Conservation (phyloP, 441 rosid species). For the Arabidopsis hybrid region DNA sequence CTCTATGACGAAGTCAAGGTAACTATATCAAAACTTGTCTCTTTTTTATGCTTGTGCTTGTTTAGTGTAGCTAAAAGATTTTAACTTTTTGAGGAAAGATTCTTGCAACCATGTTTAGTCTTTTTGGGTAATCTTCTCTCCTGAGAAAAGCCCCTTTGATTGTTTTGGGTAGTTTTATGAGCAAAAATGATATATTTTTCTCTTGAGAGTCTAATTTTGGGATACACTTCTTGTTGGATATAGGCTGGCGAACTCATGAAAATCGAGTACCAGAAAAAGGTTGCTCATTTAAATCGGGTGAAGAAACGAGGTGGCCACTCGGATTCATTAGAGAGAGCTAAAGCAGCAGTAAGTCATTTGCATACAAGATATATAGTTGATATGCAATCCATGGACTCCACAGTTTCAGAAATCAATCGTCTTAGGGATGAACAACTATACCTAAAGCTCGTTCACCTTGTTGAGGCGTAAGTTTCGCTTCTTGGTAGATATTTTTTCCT, state of each 20-base stretch:
- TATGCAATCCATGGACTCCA: constrained; percentile 98
- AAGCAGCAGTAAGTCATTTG: constrained; percentile 88
- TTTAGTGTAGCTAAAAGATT: neutral
- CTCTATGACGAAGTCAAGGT: constrained; percentile 98
- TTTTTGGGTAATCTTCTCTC: neutral
- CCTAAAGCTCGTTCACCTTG: constrained; percentile 81
- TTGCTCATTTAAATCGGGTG: constrained; percentile 67
- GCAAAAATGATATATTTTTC: constrained; percentile 1
- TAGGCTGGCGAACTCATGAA: constrained; percentile 94
- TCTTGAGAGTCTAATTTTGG: constrained; percentile 35
- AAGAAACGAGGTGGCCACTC: constrained; percentile 73
- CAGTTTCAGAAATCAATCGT: constrained; percentile 91
- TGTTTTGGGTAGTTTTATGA: constrained; percentile 5
- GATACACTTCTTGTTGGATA: constrained; percentile 44
- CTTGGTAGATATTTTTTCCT: neutral
- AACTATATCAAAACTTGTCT: constrained; percentile 8
- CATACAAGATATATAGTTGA: constrained; percentile 97
- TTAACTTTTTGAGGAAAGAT: neutral
- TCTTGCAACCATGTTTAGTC: constrained; percentile 24
- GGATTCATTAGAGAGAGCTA: constrained; percentile 83
- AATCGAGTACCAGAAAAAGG: constrained; percentile 85
- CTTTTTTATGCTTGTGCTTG: constrained; percentile 1
- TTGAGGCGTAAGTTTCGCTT: constrained; percentile 71
- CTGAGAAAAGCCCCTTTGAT: neutral
- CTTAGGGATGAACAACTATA: constrained; percentile 87